Conservation (phyloP, 2,329 filamentous ascomycete species). For the Fusarium redolens region DNA sequence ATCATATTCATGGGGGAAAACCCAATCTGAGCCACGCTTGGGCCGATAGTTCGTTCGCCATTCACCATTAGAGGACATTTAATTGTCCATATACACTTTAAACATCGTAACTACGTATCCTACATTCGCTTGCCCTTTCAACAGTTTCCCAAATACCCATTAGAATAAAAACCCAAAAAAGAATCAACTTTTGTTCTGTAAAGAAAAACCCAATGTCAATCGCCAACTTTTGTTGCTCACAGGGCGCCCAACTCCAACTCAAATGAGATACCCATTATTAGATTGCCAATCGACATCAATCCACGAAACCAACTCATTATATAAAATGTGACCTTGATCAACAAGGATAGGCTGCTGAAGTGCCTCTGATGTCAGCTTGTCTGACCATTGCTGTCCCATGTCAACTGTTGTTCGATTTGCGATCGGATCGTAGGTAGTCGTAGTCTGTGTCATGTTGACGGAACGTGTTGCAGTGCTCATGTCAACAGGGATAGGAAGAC, state of each 20-base stretch:
- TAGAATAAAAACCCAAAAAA: neutral
- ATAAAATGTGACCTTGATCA: conserved; percentile 48
- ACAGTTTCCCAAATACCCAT: neutral
- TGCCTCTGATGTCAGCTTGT: conserved; percentile 32
- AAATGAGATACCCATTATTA: conserved; percentile 45
- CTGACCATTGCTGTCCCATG: conserved; percentile 38
- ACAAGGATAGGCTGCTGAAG: conserved; percentile 45
- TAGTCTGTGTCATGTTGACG: conserved; percentile 16
- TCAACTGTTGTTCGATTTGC: conserved; percentile 34
- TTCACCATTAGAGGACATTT: neutral
- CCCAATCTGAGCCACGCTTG: neutral
- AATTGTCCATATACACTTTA: neutral
- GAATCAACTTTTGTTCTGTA: neutral
- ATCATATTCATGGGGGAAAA: neutral
- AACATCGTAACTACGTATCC: neutral
- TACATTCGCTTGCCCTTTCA: neutral
- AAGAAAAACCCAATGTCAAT: neutral
- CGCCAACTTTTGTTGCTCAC: neutral
- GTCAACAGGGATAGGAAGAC: conserved; percentile 45
- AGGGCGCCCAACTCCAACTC: neutral
- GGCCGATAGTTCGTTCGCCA: neutral
- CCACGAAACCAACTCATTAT: conserved; percentile 53
- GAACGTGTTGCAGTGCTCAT: conserved; percentile 2
- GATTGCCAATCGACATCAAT: conserved; percentile 52
- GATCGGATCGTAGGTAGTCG: conserved; percentile 33